Conservation (phyloP, 345 rosid species). For the Lepidium africanum region DNA sequence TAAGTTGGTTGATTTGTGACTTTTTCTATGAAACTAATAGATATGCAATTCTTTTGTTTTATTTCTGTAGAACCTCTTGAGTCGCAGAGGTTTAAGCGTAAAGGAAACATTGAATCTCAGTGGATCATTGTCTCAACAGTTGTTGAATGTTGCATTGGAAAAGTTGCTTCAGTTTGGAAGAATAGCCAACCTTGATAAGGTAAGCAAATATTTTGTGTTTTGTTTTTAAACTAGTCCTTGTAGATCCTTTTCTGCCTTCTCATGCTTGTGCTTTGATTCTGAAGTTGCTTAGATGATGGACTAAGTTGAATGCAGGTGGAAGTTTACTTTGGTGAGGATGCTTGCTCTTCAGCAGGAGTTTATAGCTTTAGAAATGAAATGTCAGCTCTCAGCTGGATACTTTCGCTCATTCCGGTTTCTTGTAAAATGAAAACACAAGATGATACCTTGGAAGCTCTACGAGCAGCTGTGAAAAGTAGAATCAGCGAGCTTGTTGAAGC, state of each 20-base stretch:
- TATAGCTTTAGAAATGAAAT: constrained; percentile 68
- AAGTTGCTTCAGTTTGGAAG: constrained; percentile 54
- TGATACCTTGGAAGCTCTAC: constrained; percentile 35
- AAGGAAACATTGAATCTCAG: constrained; percentile 37
- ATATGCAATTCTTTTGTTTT: neutral
- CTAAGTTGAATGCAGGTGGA: constrained; percentile 60
- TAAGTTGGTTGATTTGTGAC: too few relatives aligned
- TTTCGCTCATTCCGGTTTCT: constrained; percentile 29
- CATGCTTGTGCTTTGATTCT: neutral
- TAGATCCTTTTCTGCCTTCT: neutral
- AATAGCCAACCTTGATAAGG: constrained; percentile 69
- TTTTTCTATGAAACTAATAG: neutral
- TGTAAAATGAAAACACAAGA: constrained; percentile 14
- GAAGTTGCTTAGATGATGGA: constrained; percentile 1
- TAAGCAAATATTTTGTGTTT: constrained; percentile 3
- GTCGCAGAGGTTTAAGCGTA: constrained; percentile 41
- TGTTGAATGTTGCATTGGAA: constrained; percentile 29
- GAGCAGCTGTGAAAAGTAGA: constrained; percentile 25
- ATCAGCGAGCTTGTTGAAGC: constrained; percentile 32
- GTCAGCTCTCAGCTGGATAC: constrained; percentile 60
- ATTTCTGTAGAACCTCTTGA: constrained; percentile 46
- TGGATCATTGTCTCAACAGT: constrained; percentile 32
- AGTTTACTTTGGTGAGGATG: constrained; percentile 60
- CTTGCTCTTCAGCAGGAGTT: constrained; percentile 31
- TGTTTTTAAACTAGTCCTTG: too few relatives aligned